Evolutionary conservation across 2,329 filamentous ascomycete species (phyloP), one percentile per base, ranked within the genome.

Genomic region (Curvularia verruculosa): DNA sequence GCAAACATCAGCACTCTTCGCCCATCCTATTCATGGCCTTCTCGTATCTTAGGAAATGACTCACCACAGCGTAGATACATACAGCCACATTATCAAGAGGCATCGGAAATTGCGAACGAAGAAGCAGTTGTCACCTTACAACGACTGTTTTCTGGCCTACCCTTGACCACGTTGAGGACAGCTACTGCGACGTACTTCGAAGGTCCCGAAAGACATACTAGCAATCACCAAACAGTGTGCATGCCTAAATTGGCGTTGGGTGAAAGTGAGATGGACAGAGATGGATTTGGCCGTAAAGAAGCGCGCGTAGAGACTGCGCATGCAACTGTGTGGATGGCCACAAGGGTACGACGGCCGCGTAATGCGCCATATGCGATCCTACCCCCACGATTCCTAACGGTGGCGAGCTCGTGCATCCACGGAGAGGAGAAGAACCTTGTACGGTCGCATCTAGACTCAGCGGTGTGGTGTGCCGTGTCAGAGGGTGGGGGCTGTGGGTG

Each of bases 401-500:
- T 29, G 18, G 28, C 43, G 46, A 49, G 19, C 31, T 36, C 53
- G 41, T 29, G 21, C 56, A 56, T 39, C 31, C 56, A 45, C 59
- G 52, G 39, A 51, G 19, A 18, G 19, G 19, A 21, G 29, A 21
- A 48, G 26, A 41, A 28, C 31, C 36, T 12, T 13, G 40, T 19
- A n/a, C 49, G 46, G 15, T 10, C 31, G 28, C 13, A 19, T 41
- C 8, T 36, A 40, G 48, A 36, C 43, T 19, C 49, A 37, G 37
- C 19, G 26, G 39, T 46, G 51, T n/a, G 41, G 54, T 41, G 39
- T 52, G n/a, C 65, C 66, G 63, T 60, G 66, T 61, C 64, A 63
- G 52, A 68, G 63, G 60, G 63, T 69, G 66, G 61, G 64, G 59
- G 61, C 50, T 49, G 52, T 47, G 19, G 54, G 46, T 24, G 47